Base-by-base conservation (phyloP, 352 stramenopile species). In the Globisporangium spiculum region DNA sequence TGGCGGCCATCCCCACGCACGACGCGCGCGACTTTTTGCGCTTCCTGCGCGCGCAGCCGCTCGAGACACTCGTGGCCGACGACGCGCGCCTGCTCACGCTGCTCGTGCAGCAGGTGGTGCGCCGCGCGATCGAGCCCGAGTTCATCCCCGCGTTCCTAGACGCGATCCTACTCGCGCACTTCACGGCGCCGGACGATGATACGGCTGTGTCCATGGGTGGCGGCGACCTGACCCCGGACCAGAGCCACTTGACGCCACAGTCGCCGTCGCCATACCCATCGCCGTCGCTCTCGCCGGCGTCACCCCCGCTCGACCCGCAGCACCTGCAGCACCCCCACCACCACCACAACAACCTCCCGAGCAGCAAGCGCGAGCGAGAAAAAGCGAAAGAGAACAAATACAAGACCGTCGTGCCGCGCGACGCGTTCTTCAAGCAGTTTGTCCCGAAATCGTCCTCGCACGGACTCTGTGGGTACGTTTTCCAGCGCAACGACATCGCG, bases 401-500 rank as follows among this genome's bases (percentile, higher is more conserved):
- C 66, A 60, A 48, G 50, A 71, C 26, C 14, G 66, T 60, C 1
- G 70, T 88, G 24, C 73, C 80, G 20, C 80, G 71, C 36, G 81
- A 84, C 38, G 79, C 80, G 16, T 93, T 84, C 67, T 84, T 93
- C 18, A 72, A 80, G 69, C 73, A 74, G 7, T 90, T 90, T 57
- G 82, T 81, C 66, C 78, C 85, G 52, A 78, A 80, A 52, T 84
- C 75, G 46, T 79, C 75, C 41, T 76, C 79, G 0, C 83, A 85
- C 44, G 74, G 77, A 5, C 80, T 93, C 9, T 99, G 97, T 74
- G 97, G 97, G 20, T 98, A 99, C 76, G 80, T 99, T 32, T 99
- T 99, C 74, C 88, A 98, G 67, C 83, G 93, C 5, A 97, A 98
- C 61, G 97, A 99, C 80, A 98, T 99, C 73, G 96, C 96, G 24